Base-by-base conservation (phyloP, 2,329 filamentous ascomycete genomes). In the Lecanicillium sp. region DNA sequence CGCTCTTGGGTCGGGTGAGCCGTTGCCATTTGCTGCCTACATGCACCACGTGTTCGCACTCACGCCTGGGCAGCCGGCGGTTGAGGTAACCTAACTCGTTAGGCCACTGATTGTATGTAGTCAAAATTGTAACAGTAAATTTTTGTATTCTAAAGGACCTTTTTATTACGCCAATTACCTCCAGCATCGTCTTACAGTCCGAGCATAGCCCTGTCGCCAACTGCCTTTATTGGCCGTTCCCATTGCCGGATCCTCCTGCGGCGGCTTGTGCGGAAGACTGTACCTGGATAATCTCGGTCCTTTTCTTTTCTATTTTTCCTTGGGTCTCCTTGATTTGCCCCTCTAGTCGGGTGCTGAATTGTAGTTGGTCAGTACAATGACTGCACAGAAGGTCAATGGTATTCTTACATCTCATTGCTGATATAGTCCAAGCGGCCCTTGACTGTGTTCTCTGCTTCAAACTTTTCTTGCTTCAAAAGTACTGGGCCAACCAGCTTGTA, bases 401-500 rank as follows among this genome's bases (percentile, higher is more conserved):
- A 33, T 20, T 58, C 81, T 60, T 59, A 95, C 88, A 97, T 92
- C 58, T 98, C 90, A 55, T 90, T 87, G 48, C 81, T 76, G 49
- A 98, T 98, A 56, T 90, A 97, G 49, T 95, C 88, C 36, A 98
- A 62, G 17, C 92, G 79, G 15, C 87, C 87, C 51, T 94, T 87
- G 14, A 98, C 92, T 0, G 88, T 89, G 70, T 86, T 84, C 48
- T 88, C 80, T 0, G 92, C 92, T 59, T 98, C 92, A 2, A 78
- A 68, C 61, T 86, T 89, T 42, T 97, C 92, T 62, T 98, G 92
- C 71, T 97, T 96, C 54, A 98, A 64, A 28, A 98, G 68, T 6
- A 97, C 86, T 0, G 92, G 92, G 0, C 92, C 92, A 33, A 95
- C 80, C 30, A 96, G 78, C 65, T 97, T 98, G 77, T 94, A 98